Evolutionary conservation across 1,284 basidiomycete species (phyloP).

Genomic region (Waitea zeae): DNA sequence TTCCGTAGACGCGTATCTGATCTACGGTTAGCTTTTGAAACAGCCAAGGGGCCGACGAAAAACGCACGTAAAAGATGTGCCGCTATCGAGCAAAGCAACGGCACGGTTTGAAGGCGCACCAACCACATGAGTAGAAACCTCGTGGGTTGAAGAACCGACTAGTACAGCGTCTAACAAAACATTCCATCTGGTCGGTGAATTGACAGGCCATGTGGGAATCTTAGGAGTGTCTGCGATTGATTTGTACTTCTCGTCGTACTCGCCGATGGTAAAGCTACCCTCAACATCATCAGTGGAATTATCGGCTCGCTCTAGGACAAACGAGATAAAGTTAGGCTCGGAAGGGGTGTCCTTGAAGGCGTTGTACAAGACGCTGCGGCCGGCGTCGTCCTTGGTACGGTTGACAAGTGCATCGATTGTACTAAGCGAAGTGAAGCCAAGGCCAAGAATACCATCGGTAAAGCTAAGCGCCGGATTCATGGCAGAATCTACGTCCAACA

Average conservation of each 20-base stretch:
- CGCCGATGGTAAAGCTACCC: conserved; percentile 57
- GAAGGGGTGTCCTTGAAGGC: conserved; percentile 46
- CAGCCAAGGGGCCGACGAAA: conserved; percentile 2
- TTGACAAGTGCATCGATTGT: conserved; percentile 45
- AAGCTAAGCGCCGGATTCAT: conserved; percentile 56
- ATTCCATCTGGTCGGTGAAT: conserved; percentile 49
- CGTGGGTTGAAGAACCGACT: conserved; percentile 28
- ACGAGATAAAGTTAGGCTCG: conserved; percentile 64
- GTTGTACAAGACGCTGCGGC: conserved; percentile 57
- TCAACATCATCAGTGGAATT: conserved; percentile 26
- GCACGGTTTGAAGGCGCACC: conserved; percentile 47
- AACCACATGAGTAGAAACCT: conserved; percentile 34
- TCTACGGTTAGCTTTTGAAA: conserved; percentile 3
- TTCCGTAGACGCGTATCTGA: conserved; percentile 44
- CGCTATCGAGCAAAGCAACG: conserved; percentile 57
- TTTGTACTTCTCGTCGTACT: conserved; percentile 42
- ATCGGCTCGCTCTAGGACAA: conserved; percentile 45
- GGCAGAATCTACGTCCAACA: conserved; percentile 39
- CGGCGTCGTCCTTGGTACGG: conserved; percentile 31
- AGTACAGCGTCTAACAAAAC: conserved; percentile 55
- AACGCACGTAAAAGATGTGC: conserved; percentile 60
- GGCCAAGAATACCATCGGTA: conserved; percentile 53
- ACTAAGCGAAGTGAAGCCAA: conserved; percentile 66
- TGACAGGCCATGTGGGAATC: conserved; percentile 55
- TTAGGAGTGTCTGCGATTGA: conserved; percentile 31